Conservation (phyloP, 2,329 filamentous ascomycete genomes). For the Periconia sp. region DNA sequence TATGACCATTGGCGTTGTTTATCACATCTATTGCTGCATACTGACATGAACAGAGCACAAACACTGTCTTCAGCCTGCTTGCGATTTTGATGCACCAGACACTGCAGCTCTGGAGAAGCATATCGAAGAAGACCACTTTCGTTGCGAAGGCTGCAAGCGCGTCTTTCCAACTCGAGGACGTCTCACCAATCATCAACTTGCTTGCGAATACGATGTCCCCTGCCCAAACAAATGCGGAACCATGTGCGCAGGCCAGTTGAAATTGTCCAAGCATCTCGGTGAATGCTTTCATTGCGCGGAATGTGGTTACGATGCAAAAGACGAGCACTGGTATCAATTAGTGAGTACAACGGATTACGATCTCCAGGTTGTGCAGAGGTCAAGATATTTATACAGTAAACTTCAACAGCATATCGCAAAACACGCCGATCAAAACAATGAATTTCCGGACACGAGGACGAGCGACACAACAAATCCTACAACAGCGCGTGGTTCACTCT, state of each 20-base stretch:
- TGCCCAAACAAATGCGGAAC: conserved; percentile 22
- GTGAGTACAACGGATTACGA: conserved; percentile 13
- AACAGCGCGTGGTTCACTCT: background rate
- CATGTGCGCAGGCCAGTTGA: conserved; percentile 19
- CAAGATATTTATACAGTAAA: background rate
- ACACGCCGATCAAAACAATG: background rate
- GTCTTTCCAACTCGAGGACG: conserved; percentile 32
- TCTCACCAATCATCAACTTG: conserved; percentile 24
- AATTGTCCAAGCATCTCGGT: conserved; percentile 21
- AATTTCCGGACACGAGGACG: background rate
- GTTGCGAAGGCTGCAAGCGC: conserved; percentile 30
- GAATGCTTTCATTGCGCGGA: conserved; percentile 26
- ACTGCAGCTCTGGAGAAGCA: conserved; percentile 22
- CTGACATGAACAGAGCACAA: conserved; percentile 21
- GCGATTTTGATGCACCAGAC: conserved; percentile 31
- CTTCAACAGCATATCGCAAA: background rate
- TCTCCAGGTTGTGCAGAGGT: background rate
- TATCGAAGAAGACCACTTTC: conserved; percentile 30
- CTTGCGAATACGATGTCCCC: conserved; percentile 17
- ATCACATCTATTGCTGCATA: background rate
- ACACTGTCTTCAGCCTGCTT: conserved; percentile 36
- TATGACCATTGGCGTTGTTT: background rate
- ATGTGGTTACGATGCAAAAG: conserved; percentile 21
- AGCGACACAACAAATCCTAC: no score
- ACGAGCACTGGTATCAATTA: conserved; percentile 22